These are phyloP conservation scores for Suillus clintonianus DNA, from an alignment of 768 basidiomycete genomes.

Conservation along the genomic window DNA sequence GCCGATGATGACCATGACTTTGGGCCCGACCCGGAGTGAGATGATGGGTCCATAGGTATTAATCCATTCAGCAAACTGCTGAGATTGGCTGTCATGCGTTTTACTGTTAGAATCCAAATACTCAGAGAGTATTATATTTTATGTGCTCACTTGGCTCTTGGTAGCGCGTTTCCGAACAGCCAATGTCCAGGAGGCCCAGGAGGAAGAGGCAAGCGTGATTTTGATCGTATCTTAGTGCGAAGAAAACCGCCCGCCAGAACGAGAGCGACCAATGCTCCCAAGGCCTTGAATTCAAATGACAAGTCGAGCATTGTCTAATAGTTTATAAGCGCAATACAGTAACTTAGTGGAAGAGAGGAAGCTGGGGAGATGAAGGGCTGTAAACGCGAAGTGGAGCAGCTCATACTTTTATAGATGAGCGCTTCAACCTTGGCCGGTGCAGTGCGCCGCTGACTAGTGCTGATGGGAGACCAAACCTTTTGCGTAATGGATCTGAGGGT, in stretches of 20 bases:
- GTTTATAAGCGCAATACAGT: background rate
- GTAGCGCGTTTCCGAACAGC: conserved; percentile 32
- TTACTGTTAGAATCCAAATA: too few relatives aligned
- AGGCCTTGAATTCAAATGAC: conserved; percentile 12
- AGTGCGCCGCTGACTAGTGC: background rate
- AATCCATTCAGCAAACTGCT: conserved; percentile 59
- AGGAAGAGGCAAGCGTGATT: conserved; percentile 23
- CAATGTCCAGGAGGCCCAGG: conserved; percentile 36
- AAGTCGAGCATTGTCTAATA: conserved; percentile 14
- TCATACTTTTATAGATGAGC: background rate
- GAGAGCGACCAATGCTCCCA: conserved; percentile 20
- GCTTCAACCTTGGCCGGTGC: too few relatives aligned
- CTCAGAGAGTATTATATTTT: too few relatives aligned
- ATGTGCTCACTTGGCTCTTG: conserved; percentile 25
- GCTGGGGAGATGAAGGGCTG: background rate
- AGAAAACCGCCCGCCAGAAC: conserved; percentile 15
- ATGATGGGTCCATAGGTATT: conserved; percentile 64
- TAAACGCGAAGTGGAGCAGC: too few relatives aligned
- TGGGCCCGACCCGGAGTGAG: conserved; percentile 51
- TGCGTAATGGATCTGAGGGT: background rate
- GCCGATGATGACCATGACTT: conserved; percentile 32
- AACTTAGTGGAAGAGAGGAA: background rate
- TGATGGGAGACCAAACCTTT: background rate
- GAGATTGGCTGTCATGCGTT: conserved; percentile 24
- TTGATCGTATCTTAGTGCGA: conserved; percentile 9